phyloP scores from a whole-genome alignment of 768 basidiomycete genomes.

The Podaxis rugospora region DNA sequence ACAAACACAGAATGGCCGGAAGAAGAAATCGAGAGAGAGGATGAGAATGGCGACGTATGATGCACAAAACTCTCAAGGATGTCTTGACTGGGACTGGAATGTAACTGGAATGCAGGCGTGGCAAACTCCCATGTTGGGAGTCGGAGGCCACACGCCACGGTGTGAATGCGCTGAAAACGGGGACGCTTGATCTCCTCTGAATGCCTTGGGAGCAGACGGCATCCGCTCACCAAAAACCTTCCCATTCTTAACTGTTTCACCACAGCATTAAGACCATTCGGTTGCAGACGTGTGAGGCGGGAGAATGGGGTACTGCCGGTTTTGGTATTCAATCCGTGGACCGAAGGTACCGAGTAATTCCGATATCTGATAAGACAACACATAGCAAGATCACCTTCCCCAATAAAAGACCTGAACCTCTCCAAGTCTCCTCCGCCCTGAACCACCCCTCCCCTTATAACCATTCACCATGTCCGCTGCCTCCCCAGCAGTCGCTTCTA shows the following conservation, averaged over 20 bases:
- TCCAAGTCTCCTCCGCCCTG: slow-evolving; percentile 19
- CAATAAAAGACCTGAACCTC: slow-evolving; percentile 11
- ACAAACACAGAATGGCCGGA: neutral
- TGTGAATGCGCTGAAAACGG: slow-evolving; percentile 10
- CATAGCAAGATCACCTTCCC: slow-evolving; percentile 8
- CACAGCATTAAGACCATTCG: slow-evolving; percentile 6
- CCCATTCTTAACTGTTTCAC: slow-evolving; percentile 6
- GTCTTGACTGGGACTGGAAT: slow-evolving; percentile 7
- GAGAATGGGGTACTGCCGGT: slow-evolving; percentile 10
- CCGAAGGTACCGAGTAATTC: slow-evolving; percentile 25
- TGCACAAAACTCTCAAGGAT: slow-evolving; percentile 5
- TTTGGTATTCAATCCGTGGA: slow-evolving; percentile 2
- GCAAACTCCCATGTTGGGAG: slow-evolving; percentile 11
- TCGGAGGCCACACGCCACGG: slow-evolving; percentile 17
- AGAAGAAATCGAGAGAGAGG: slow-evolving; percentile 2
- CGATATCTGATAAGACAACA: slow-evolving; percentile 53
- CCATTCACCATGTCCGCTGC: slow-evolving; percentile 12
- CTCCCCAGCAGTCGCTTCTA: slow-evolving; percentile 22
- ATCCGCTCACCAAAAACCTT: neutral
- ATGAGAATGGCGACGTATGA: slow-evolving; percentile 6
- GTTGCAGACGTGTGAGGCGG: slow-evolving; percentile 8
- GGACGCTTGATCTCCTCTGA: neutral
- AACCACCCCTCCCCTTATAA: slow-evolving; percentile 9
- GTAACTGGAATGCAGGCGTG: slow-evolving; percentile 13
- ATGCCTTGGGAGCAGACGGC: slow-evolving; percentile 2